Percentiles rank a stretch among this genome's conserved stretches.
Evolutionary conservation across 495 filamentous ascomycete genomes (phyloP).

Genomic region (Aspergillus ellipticus): DNA sequence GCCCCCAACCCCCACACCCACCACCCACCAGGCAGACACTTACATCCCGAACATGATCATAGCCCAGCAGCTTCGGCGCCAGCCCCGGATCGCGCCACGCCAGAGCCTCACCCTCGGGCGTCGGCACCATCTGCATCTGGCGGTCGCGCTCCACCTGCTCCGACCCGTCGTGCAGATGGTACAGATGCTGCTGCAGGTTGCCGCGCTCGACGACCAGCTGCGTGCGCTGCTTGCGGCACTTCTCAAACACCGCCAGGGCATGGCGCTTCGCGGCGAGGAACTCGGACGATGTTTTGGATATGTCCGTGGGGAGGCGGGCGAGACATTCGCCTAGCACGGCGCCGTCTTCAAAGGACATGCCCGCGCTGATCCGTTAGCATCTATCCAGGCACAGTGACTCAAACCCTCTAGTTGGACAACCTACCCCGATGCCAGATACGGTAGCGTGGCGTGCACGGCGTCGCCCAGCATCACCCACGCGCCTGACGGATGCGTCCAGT

Average conservation of each 20-base stretch:
- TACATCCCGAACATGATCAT: conserved; percentile 42
- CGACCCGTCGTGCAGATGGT: conserved; percentile 48
- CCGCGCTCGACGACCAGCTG: conserved; percentile 43
- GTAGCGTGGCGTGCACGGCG: conserved; percentile 61
- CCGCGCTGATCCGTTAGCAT: conserved; percentile 28
- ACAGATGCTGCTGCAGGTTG: conserved; percentile 46
- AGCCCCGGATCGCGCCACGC: conserved; percentile 45
- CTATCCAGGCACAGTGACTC: background rate
- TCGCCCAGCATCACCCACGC: conserved; percentile 59
- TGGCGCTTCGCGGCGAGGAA: conserved; percentile 29
- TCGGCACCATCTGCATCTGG: conserved; percentile 42
- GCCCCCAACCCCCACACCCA: background rate
- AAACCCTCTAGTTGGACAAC: background rate
- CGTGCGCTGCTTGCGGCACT: conserved; percentile 43
- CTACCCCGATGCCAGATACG: conserved; percentile 53
- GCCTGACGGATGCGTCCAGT: conserved; percentile 53
- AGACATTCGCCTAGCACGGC: conserved; percentile 48
- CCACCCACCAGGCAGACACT: conserved; percentile 1
- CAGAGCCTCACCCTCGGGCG: conserved; percentile 41
- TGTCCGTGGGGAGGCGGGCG: conserved; percentile 29
- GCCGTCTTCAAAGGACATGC: conserved; percentile 48
- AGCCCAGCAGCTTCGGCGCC: conserved; percentile 40
- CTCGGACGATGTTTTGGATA: conserved; percentile 22
- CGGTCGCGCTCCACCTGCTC: conserved; percentile 47
- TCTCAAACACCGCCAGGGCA: conserved; percentile 42